Evolutionary conservation across 2,329 filamentous ascomycete genomes (phyloP), one percentile per base, ranked within the genome.

Genomic region (Calonectria leucothoes): DNA sequence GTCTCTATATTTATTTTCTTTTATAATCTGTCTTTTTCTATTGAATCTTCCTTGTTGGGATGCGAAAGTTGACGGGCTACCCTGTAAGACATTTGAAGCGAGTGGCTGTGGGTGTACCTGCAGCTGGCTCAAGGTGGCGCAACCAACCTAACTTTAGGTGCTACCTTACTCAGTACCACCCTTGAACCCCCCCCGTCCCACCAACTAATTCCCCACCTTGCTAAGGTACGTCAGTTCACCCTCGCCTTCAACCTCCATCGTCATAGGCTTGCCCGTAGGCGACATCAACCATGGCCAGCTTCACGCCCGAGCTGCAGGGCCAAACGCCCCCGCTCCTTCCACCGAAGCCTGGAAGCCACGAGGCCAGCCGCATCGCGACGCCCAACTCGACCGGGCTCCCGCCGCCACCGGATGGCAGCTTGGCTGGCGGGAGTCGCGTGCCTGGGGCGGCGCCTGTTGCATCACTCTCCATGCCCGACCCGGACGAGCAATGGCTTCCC

Each of bases 401-500:
- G 49, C 84, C 86, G 29, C 86, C 86, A 48, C 83, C 86, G 12
- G 85, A 85, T 70, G 33, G 74, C 64, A 31, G 69, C 42, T 61
- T 72, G 20, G 27, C 72, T 8, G 33, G 63, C 65, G 35, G 69
- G 29, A 67, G 68, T 72, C 74, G 77, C 51, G 64, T 72, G 20
- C 70, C 75, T 31, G 75, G 74, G 27, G 69, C 69, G 23, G 70
- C 79, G 17, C 72, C 76, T 51, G 75, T 75, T 48, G 77, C 81
- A n/a, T 81, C 84, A 48, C 83, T 85, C 20, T 80, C 83, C 2
- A 85, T 88, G 49, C 85, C 88, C 4, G 91, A 93, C 77, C 91
- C 91, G 0, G 91, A 92, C 25, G 91, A 94, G 66, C 90, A 92
- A 75, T 98, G 95, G 95, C 88, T 98, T 3, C 95, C 95, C 1